Percentiles rank a stretch among this genome's conserved stretches.
Conservation (phyloP, 768 basidiomycete genomes). For the Lactarius hatsudake region DNA sequence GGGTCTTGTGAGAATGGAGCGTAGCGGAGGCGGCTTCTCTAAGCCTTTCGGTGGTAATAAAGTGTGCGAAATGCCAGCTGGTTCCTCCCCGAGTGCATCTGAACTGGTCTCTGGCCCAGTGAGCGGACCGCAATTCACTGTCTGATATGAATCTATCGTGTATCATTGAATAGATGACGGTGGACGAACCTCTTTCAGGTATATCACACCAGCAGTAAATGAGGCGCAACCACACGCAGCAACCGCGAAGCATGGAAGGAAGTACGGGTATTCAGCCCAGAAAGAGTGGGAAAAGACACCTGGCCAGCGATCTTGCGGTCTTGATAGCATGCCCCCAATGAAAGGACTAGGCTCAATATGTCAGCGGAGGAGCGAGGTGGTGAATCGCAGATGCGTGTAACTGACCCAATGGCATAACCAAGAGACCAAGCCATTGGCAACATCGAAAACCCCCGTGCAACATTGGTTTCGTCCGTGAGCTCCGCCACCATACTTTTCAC, state of each 20-base stretch:
- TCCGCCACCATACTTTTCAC: not conserved
- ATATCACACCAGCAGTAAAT: not conserved
- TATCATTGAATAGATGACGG: not conserved
- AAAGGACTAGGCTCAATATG: constrained; percentile 12
- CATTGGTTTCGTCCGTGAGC: not conserved
- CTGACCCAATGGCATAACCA: constrained; percentile 14
- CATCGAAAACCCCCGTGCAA: not conserved
- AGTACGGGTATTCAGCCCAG: constrained; percentile 29
- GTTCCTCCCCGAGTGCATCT: not conserved
- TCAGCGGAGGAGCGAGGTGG: not conserved
- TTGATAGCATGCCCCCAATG: constrained; percentile 27
- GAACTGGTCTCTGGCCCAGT: not conserved
- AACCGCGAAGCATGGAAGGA: constrained; percentile 26
- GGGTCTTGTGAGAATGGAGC: constrained; percentile 17
- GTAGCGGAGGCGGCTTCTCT: constrained; percentile 34
- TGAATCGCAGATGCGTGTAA: not conserved
- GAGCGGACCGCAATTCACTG: not conserved
- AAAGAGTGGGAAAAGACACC: constrained; percentile 22
- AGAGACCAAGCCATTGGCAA: not conserved
- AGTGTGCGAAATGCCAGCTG: not conserved
- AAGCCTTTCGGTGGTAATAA: not conserved
- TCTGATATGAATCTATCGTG: not conserved
- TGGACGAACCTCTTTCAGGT: constrained; percentile 6
- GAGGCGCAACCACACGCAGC: not conserved
- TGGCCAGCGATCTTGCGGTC: constrained; percentile 28